Evolutionary conservation across 257 asterid genomes (phyloP).

Genomic region (Mitragyna speciosa): DNA sequence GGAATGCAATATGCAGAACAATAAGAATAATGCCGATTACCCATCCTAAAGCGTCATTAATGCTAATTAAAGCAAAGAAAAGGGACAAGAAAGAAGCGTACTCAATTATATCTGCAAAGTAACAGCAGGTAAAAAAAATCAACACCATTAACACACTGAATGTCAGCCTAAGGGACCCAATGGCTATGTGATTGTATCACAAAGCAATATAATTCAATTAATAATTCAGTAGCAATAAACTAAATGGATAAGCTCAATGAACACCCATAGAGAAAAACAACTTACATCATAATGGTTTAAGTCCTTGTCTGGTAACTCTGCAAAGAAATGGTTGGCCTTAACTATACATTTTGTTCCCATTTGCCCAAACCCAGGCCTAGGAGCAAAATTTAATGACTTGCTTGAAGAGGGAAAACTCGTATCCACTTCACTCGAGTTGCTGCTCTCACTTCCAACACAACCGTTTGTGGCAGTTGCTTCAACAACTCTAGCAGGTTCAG

Average conservation of each 20-base stretch:
- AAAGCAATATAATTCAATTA: conserved; percentile 29
- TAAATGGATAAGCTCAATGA: conserved; percentile 15
- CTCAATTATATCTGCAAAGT: conserved; percentile 37
- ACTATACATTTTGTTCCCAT: conserved; percentile 91
- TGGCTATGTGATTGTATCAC: conserved; percentile 22
- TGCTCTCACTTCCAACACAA: conserved; percentile 26
- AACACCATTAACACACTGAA: conserved; percentile 32
- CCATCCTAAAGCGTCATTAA: conserved; percentile 41
- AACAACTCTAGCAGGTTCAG: conserved; percentile 30
- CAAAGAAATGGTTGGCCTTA: conserved; percentile 96
- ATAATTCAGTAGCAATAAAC: conserved; percentile 20
- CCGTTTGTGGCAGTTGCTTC: conserved; percentile 29
- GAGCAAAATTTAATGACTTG: conserved; percentile 71
- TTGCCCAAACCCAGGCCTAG: conserved; percentile 91
- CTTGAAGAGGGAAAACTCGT: conserved; percentile 65
- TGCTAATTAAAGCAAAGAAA: conserved; percentile 40
- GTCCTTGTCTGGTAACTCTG: conserved; percentile 93
- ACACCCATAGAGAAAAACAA: conserved; percentile 19
- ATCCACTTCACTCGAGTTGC: conserved; percentile 29
- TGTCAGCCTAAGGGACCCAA: conserved; percentile 56
- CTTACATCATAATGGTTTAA: conserved; percentile 96
- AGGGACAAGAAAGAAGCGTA: conserved; percentile 23
- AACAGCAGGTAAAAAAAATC: conserved; percentile 28
- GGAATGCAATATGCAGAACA: conserved; percentile 22
- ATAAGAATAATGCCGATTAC: conserved; percentile 32